phyloP scores from a whole-genome alignment of 2,329 filamentous ascomycete species.

The Pestalotiopsis sp. region DNA sequence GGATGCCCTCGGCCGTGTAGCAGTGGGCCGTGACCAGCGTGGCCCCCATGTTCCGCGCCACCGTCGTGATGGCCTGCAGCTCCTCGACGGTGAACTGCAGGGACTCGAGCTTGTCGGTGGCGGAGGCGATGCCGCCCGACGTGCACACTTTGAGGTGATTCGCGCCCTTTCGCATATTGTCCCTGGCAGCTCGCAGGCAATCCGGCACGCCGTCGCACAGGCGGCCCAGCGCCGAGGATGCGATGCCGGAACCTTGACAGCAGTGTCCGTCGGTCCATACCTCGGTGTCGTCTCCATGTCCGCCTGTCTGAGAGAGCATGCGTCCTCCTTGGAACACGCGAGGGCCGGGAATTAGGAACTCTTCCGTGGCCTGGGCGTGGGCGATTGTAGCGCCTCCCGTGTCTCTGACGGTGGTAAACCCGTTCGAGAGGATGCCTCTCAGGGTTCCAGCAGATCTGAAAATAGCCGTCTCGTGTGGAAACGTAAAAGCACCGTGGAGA shows the following conservation, averaged over 20 bases:
- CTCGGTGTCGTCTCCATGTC: not conserved
- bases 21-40: conserved; percentile 54
- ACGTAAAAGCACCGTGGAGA: not conserved
- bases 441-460: not conserved
- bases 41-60: conserved; percentile 40
- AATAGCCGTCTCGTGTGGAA: not conserved
- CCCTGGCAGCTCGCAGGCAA: conserved; percentile 46
- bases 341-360: not conserved
- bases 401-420: not conserved
- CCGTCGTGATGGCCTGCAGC: conserved; percentile 48
- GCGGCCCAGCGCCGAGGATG: conserved; percentile 33
- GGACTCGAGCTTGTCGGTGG: conserved; percentile 48
- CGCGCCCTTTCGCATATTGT: conserved; percentile 49
- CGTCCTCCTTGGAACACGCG: not conserved
- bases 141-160: conserved; percentile 59
- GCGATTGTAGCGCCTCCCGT: not conserved
- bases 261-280: not conserved
- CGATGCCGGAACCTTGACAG: not conserved
- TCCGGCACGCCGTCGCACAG: conserved; percentile 49
- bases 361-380: not conserved
- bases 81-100: conserved; percentile 53
- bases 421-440: not conserved
- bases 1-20: conserved; percentile 50
- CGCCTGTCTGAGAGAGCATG: not conserved
- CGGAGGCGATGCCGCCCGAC: conserved; percentile 49